These are phyloP conservation scores for Plenodomus tracheiphilus DNA, from an alignment of 2,329 filamentous ascomycete genomes.

Conservation along the genomic window DNA sequence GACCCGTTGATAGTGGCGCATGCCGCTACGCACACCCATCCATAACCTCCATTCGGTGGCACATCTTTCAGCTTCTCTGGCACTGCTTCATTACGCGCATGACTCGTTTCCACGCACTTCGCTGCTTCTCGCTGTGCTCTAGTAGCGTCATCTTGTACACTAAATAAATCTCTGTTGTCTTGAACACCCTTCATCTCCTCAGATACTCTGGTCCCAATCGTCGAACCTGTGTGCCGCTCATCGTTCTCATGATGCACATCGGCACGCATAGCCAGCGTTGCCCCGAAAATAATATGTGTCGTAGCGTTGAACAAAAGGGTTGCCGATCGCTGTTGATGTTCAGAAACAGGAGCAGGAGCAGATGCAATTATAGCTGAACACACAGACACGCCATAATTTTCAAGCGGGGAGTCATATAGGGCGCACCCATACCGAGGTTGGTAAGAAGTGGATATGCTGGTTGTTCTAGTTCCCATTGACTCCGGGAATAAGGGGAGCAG, in stretches of 20 bases:
- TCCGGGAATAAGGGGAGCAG: background rate
- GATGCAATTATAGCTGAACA: background rate
- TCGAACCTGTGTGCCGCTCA: too few relatives aligned
- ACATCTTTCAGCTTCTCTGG: slow-evolving; percentile 36
- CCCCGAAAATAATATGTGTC: background rate
- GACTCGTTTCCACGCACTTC: background rate
- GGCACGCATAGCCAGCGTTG: background rate
- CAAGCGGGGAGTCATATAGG: background rate
- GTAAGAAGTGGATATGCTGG: background rate
- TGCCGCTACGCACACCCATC: slow-evolving; percentile 57
- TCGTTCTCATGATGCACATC: too few relatives aligned
- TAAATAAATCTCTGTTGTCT: too few relatives aligned
- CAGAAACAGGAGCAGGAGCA: background rate
- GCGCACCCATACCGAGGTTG: background rate
- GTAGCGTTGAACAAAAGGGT: background rate
- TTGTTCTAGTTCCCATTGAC: background rate
- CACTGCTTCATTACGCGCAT: slow-evolving; percentile 1
- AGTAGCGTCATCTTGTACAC: background rate
- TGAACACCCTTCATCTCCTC: too few relatives aligned
- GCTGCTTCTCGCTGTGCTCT: background rate
- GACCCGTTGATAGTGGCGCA: slow-evolving; percentile 33
- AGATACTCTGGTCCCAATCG: background rate
- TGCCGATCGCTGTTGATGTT: background rate
- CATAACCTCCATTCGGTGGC: slow-evolving; percentile 65
- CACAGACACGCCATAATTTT: background rate